phyloP scores from a whole-genome alignment of 768 basidiomycete species.

The Roridomyces roridus region DNA sequence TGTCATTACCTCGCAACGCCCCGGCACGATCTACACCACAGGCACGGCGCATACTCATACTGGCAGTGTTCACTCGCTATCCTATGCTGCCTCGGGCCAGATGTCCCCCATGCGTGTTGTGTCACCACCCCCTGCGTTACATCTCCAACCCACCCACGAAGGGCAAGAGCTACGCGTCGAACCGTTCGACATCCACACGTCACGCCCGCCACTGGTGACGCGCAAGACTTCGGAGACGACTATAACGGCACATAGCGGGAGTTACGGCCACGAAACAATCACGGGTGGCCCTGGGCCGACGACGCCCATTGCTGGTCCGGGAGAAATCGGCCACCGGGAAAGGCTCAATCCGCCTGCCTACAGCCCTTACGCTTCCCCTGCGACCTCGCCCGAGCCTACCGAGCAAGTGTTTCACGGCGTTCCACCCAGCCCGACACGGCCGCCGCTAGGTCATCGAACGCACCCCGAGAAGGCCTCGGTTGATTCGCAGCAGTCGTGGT shows the following conservation, averaged over 20 bases:
- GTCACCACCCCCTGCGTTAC: conserved; percentile 22
- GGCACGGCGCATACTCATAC: conserved; percentile 38
- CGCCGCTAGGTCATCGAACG: conserved; percentile 8
- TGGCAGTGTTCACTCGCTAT: conserved; percentile 38
- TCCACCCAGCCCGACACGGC: conserved; percentile 9
- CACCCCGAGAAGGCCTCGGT: conserved; percentile 35
- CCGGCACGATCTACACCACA: conserved; percentile 29
- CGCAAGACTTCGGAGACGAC: conserved; percentile 20
- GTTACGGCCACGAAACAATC: neutral
- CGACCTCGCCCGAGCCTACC: conserved; percentile 27
- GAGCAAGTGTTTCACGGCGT: conserved; percentile 7
- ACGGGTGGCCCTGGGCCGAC: neutral
- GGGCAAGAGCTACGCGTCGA: conserved; percentile 39
- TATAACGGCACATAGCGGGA: neutral
- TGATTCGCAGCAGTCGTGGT: conserved; percentile 38
- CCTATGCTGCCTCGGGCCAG: conserved; percentile 31
- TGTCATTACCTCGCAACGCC: conserved; percentile 25
- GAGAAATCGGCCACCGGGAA: conserved; percentile 2
- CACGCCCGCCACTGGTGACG: conserved; percentile 7
- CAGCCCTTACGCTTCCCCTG: conserved; percentile 30
- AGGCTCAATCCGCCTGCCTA: conserved; percentile 44
- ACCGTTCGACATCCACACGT: conserved; percentile 39
- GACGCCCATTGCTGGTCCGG: neutral
- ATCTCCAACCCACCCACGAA: conserved; percentile 1
- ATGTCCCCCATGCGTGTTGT: conserved; percentile 29